phyloP scores from a whole-genome alignment of 192 early-diverging fungal species.

The Phycomyces nitens region DNA sequence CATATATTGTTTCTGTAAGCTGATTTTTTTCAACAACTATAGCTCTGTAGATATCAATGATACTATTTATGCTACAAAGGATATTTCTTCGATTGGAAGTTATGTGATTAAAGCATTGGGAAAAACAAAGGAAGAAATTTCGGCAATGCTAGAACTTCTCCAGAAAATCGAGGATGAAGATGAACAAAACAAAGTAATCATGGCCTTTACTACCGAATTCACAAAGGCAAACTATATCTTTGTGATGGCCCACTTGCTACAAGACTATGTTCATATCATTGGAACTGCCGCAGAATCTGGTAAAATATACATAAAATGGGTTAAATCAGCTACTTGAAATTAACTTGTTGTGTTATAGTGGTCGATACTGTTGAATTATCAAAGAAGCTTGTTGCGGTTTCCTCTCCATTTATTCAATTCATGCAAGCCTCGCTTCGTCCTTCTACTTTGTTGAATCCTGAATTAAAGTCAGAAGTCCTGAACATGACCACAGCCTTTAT shows the following conservation, averaged over 20 bases:
- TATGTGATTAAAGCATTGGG: background rate
- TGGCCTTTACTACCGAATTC: background rate
- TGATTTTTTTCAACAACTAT: background rate
- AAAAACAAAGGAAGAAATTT: background rate
- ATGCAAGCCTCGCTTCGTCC: background rate
- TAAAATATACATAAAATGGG: conserved; percentile 13
- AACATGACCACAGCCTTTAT: conserved; percentile 11
- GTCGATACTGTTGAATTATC: conserved; percentile 8
- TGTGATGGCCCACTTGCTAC: background rate
- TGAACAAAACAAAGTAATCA: background rate
- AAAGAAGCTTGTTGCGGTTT: background rate
- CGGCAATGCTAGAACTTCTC: background rate
- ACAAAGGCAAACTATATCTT: conserved; percentile 6
- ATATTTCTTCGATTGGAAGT: background rate
- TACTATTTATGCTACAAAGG: conserved; percentile 4
- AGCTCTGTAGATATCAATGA: background rate
- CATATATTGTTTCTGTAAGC: background rate
- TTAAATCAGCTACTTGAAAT: too few species aligned
- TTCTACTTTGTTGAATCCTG: background rate
- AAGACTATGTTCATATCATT: conserved; percentile 10
- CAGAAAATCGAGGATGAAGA: background rate
- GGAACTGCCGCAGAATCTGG: conserved; percentile 8
- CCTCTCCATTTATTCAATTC: conserved; percentile 11
- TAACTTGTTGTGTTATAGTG: conserved; percentile 7
- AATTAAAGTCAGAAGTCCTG: background rate